Base-by-base conservation (phyloP, 164 flowering plant species). In the Tinospora cordifolia region DNA sequence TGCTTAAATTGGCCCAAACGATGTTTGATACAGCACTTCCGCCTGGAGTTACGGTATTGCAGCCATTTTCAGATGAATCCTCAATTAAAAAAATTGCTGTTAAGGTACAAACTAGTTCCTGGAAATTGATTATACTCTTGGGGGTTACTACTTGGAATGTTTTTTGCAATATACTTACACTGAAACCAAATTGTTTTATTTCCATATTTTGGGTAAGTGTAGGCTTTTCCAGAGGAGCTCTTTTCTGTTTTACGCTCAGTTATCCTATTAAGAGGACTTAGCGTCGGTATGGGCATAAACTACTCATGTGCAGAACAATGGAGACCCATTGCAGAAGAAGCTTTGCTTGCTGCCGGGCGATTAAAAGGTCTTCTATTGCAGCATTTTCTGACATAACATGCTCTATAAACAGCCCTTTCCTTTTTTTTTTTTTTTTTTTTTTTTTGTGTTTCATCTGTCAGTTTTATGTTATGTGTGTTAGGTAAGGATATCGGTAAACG, bases 11-110 rank as follows among this genome's bases (percentile, higher is more conserved):
- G 82, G 90, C 96, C 10, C 79, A 86, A 75, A 82, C 87, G 30
- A 88, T 93, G 98, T 93, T 93, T 76, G 98, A 93, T 66, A 93
- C 98, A 25, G 85, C 84, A 78, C 70, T 93, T 68, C 97, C 97
- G n/a, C 90, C 96, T 62, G 98, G 98, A 4, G 88, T 84, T 25
- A 80, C 65, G 12, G 80, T 84, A 84, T 65, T 91, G 81, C 87
- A 91, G 77, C 98, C 98, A 59, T 93, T 93, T 76, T 77, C 93
- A 2, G 97, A 93, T 34, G 98, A 83, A 15, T 87, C 96, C 67
- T 91, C 97, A 41, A 84, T 90, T 0, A 89, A 88, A 75, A 93
- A 91, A 72, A 76, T 91, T 72, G 76, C 79, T 63, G 97, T 93
- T 66, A 78, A 79, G 92, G 97, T 91, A 82, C 38, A 62, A 12